Conservation (phyloP, 176 grass and related monocot genomes). For the Eragrostis nindensis region DNA sequence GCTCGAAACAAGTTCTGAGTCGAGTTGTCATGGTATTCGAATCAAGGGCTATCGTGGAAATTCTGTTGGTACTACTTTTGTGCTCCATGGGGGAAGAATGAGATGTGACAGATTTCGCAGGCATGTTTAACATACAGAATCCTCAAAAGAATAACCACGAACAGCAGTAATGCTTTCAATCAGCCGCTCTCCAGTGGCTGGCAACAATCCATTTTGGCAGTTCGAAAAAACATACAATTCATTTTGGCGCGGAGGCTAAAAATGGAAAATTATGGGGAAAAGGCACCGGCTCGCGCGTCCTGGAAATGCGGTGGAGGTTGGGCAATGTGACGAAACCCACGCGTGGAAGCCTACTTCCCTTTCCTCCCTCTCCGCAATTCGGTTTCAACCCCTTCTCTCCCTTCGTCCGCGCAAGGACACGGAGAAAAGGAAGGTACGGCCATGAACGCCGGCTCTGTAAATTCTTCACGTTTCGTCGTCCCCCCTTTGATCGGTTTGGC, state of each 20-base stretch:
- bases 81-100: background rate
- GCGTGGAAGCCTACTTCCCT: slow-evolving; percentile 48
- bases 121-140: background rate
- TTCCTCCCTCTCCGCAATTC: slow-evolving; percentile 20
- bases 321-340: slow-evolving; percentile 45
- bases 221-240: too few species aligned
- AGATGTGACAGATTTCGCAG: background rate
- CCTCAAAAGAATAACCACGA: background rate
- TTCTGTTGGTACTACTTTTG: background rate
- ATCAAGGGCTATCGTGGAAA: background rate
- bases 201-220: slow-evolving; percentile 3
- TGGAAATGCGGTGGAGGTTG: slow-evolving; percentile 48
- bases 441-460: background rate
- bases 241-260: slow-evolving; percentile 30
- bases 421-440: slow-evolving; percentile 40
- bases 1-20: slow-evolving; percentile 7
- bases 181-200: slow-evolving; percentile 21
- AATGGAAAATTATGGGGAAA: slow-evolving; percentile 34
- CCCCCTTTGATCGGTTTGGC: background rate
- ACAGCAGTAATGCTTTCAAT: slow-evolving; percentile 20
- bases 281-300: slow-evolving; percentile 17
- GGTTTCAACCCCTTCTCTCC: slow-evolving; percentile 53
- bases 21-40: background rate
- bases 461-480: background rate
- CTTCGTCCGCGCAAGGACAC: slow-evolving; percentile 38